Evolutionary conservation across 139 green algal genomes (phyloP), one percentile per base, ranked within the genome.

Genomic region (Coccomyxa sp.): DNA sequence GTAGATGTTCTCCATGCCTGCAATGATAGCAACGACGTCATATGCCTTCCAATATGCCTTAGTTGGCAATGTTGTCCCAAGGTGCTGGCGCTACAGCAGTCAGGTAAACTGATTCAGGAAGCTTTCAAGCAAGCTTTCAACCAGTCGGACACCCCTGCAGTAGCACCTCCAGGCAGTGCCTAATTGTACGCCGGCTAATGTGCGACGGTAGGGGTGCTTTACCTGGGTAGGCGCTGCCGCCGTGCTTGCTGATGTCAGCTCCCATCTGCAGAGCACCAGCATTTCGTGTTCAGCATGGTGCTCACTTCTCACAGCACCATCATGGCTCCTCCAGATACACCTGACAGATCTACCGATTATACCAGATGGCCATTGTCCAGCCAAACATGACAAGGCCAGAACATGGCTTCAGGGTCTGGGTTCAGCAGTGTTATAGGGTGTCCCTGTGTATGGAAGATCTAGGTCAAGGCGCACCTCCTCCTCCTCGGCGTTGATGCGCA

Each of bases 401-500:
- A n/a, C 50, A 64, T 64, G 50, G 5, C 18, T 31, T 31, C 22
- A 22, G 50, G 50, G 50, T 64, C 22, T 64, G 1, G 18, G 22
- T 4, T 6, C 22, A 58, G 27, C 18, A 31, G 50, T 22, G 18
- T 64, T 3, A 31, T 31, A 64, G 50, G 27, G 50, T 22, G 22
- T 18, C 50, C 27, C 50, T 64, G 50, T 64, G 50, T 2, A 12
- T 7, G 5, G 27, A 18, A 64, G 27, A 64, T 18, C 18, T 16
- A 55, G 4, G 10, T 38, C 18, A 18, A 55, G 38, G 24, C 18
- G 14, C 27, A 87, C 79, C 44, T 84, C 44, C 88, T 95, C 90
- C 34, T 91, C 89, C 41, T 89, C 79, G 31, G 78, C 72, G 2
- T 72, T 77, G 12, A 94, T 86, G 68, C 91, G 85, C 69, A 95